phyloP scores from a whole-genome alignment of 1,139 yeast species.

The Pichia sp. region DNA sequence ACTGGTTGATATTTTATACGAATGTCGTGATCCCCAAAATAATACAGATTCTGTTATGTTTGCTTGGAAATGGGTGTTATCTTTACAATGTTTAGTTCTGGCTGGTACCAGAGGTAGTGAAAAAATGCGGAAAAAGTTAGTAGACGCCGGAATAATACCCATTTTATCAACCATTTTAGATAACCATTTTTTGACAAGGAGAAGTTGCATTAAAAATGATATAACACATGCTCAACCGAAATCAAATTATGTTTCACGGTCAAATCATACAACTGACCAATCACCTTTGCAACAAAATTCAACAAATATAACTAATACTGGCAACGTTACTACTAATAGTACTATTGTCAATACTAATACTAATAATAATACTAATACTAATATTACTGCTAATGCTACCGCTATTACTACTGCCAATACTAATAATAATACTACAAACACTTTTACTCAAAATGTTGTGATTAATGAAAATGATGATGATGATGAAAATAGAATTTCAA shows the following conservation, averaged over 20 bases:
- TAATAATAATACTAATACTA: background rate
- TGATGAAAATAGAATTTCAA: conserved; percentile 11
- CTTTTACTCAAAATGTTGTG: no score
- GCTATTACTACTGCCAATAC: no score
- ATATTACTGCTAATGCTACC: background rate
- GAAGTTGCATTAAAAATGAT: no score
- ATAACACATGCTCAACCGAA: no score
- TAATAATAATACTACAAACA: no score
- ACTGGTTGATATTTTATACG: conserved; percentile 76
- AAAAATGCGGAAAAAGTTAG: conserved; percentile 74
- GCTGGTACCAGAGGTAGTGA: conserved; percentile 94
- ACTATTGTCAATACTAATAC: conserved; percentile 1
- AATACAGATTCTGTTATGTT: conserved; percentile 37
- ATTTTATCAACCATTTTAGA: conserved; percentile 87
- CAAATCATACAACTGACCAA: no score
- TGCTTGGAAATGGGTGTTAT: conserved; percentile 96
- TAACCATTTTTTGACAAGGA: conserved; percentile 45
- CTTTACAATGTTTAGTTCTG: conserved; percentile 85
- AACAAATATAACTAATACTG: background rate
- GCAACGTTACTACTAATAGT: background rate
- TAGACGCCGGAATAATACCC: conserved; percentile 86
- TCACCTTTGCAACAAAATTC: background rate
- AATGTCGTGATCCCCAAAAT: conserved; percentile 53
- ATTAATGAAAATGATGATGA: conserved; percentile 4
- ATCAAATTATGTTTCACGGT: no score